These are phyloP conservation scores for Diddensiella caesifluorescens DNA, from an alignment of 805 yeast genomes.

Conservation along the genomic window DNA sequence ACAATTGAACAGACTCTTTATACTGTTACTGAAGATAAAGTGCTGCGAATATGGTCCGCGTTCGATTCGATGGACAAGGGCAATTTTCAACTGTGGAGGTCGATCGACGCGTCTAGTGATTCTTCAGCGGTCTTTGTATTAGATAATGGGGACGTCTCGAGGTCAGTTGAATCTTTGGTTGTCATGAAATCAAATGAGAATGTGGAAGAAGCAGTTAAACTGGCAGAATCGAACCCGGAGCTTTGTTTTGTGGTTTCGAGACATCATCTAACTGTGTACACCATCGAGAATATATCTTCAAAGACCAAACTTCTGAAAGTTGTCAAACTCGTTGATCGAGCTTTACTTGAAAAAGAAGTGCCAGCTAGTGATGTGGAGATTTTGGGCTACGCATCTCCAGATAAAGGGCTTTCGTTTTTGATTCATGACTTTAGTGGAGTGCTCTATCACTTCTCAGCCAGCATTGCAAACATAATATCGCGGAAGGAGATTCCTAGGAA, in stretches of 20 bases:
- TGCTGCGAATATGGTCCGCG: slow-evolving; percentile 57
- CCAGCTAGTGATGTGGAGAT: slow-evolving; percentile 7
- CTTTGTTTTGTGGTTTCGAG: slow-evolving; percentile 14
- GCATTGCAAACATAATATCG: slow-evolving; percentile 24
- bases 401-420: slow-evolving; percentile 23
- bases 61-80: slow-evolving; percentile 18
- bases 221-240: slow-evolving; percentile 21
- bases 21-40: slow-evolving; percentile 55
- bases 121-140: slow-evolving; percentile 33
- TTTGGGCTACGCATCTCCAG: slow-evolving; percentile 10
- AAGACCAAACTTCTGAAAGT: slow-evolving; percentile 42
- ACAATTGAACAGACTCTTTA: slow-evolving; percentile 51
- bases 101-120: slow-evolving; percentile 40
- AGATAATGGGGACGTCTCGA: slow-evolving; percentile 37
- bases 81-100: slow-evolving; percentile 34
- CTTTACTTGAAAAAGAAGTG: slow-evolving; percentile 5
- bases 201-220: slow-evolving; percentile 17
- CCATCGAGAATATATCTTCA: slow-evolving; percentile 46
- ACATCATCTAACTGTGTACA: slow-evolving; percentile 35
- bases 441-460: slow-evolving; percentile 33
- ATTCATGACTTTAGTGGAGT: slow-evolving; percentile 26
- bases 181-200: slow-evolving; percentile 3
- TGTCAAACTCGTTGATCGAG: slow-evolving; percentile 32
- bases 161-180: slow-evolving; percentile 23
- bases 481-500: not conserved